Base-by-base conservation (phyloP, 345 rosid species). In the Eucalyptus rudis region DNA sequence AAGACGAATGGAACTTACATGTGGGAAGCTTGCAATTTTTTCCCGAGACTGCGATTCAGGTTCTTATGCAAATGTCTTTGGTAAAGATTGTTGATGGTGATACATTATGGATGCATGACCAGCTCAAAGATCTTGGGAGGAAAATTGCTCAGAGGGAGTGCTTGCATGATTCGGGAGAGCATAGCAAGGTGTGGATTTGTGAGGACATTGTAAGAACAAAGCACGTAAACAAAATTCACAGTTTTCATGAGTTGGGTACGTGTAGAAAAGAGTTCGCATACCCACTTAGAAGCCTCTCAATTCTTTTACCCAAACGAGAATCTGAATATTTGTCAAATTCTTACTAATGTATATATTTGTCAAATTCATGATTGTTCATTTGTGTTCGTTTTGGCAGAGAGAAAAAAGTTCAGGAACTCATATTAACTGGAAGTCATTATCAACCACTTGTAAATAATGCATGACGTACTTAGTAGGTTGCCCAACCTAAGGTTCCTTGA, bases 391-490 rank as follows among this genome's bases (percentile, higher is more conserved):
- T 16, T 86, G 44, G 1, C 13, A 56, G 31, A 64, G 68, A 56
- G 64, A 44, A 86, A 56, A 24, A 56, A 31, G 62, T 52, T 56
- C 31, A 50, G 44, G 88, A 45, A 19, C 64, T 86, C 20, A 8
- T 40, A 44, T 20, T 84, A 84, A 14, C 3, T 20, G 3, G 51
- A 50, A 50, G 17, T 59, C 31, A 27, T 25, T 59, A 10, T 59
- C 0, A 59, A 52, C 45, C 45, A 29, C 27, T 19, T 15, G 27
- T 22, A 0, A 0, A 45, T 86, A 36, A 36, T 8, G 4, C 2
- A 40, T 62, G 83, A 87, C 10, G 47, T 49, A 17, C 84, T 50
- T n/a, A 40, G n/a, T 17, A 0, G 71, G 6, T 86, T 87, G 20
- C 31, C 68, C 13, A 24, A 66, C 45, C 33, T 87, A 31, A 68